Percentiles rank a stretch among this genome's conserved stretches.
Conservation (phyloP, 257 asterid species). For the Hygrophila difformis region DNA sequence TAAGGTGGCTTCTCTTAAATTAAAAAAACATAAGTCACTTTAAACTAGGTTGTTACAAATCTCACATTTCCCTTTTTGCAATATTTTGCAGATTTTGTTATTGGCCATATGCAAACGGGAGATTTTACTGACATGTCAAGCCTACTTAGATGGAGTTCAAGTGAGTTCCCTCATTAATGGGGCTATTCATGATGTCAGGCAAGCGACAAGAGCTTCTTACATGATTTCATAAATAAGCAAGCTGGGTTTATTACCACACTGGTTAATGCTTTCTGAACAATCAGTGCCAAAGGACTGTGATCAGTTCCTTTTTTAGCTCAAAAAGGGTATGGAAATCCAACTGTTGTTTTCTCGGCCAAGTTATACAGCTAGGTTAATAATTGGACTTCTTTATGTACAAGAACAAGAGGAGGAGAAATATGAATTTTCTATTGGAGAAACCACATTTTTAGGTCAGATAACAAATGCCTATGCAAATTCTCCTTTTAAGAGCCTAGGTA, state of each 20-base stretch:
- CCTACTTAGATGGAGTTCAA: constrained; percentile 77
- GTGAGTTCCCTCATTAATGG: constrained; percentile 80
- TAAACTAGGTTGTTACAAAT: too few relatives aligned
- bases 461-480: too few relatives aligned
- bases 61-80: constrained; percentile 23
- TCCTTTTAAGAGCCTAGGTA: too few relatives aligned
- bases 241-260: constrained; percentile 32
- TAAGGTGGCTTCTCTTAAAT: constrained; percentile 33
- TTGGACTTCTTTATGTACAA: too few relatives aligned
- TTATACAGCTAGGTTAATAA: too few relatives aligned
- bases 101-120: constrained; percentile 56
- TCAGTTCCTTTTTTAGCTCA: constrained; percentile 26
- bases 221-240: constrained; percentile 22
- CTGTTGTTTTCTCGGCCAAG: constrained; percentile 1
- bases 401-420: too few relatives aligned
- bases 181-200: constrained; percentile 71
- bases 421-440: too few relatives aligned
- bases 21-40: too few relatives aligned
- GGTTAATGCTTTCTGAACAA: constrained; percentile 31
- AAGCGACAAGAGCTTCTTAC: constrained; percentile 49
- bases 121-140: constrained; percentile 62
- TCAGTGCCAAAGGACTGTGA: constrained; percentile 40
- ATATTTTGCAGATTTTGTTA: constrained; percentile 75
- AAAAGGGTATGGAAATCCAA: constrained; percentile 6
- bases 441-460: too few relatives aligned